Evolutionary conservation across 345 rosid species (phyloP), one percentile per base, ranked within the genome.

Genomic region (Bretschneidera sinensis): DNA sequence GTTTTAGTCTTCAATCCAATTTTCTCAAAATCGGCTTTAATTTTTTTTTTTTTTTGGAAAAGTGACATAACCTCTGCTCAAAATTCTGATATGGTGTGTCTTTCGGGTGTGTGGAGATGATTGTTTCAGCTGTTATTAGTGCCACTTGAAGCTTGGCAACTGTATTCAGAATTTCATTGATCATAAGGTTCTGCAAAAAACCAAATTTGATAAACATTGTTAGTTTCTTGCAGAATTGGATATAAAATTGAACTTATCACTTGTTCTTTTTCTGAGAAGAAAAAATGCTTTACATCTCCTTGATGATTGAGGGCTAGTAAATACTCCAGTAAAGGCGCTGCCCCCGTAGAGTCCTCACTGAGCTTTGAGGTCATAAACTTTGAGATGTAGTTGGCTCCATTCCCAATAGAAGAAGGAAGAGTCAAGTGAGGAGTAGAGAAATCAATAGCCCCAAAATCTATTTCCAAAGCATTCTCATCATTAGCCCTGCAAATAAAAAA

Each of bases 381-480:
- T 8, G 95, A 78, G 64, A 85, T 75, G 79, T 77, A 83, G 51
- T 69, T 75, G 28, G 72, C 65, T 56, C 99, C 99, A 21, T 88
- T 86, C 35, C 97, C 99, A 50, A 90, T 81, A 0, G 92, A 88
- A 62, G 92, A 78, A 66, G 97, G 72, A 25, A 94, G 85, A 13
- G 78, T 80, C 62, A 90, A 74, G 23, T 56, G 78, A 47, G 96
- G 92, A 23, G 79, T 76, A 11, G 85, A 75, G 80, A 74, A 82
- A 54, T 94, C 90, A n/a, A 86, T 60, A 0, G 96, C 82, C 52
- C 83, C 89, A 62, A 94, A 94, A 74, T 94, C 97, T 63, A 94
- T 67, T 61, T 90, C 97, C 74, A 94, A 62, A 43, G 92, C 81
- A 60, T 83, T 74, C 43, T 85, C 98, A 75, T 89, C 95, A 1